Evolutionary conservation across 2,329 filamentous ascomycete species (phyloP).

Genomic region (Paecilomyces sp.): DNA sequence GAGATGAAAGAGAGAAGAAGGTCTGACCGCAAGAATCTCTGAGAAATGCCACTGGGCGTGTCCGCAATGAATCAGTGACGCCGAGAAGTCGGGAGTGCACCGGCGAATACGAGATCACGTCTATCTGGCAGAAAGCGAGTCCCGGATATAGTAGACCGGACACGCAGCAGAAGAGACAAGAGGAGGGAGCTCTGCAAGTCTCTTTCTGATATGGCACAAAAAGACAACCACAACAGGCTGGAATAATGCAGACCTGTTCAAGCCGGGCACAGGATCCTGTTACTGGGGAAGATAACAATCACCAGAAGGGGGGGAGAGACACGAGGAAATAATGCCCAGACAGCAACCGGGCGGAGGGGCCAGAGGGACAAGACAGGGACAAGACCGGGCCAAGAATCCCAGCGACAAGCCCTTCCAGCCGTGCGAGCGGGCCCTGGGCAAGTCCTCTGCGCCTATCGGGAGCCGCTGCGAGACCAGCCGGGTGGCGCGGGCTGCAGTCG

Average conservation of each 20-base stretch:
- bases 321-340: slow-evolving; percentile 4
- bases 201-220: slow-evolving; percentile 9
- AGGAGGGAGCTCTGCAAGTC: neutral
- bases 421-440: neutral
- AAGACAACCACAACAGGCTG: slow-evolving; percentile 4
- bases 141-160: neutral
- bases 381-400: slow-evolving; percentile 29
- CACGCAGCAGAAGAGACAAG: neutral
- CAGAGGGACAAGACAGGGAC: slow-evolving; percentile 14
- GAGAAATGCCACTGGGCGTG: no score
- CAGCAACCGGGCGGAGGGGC: slow-evolving; percentile 22
- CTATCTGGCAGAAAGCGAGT: slow-evolving; percentile 1
- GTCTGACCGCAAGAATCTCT: neutral
- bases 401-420: slow-evolving; percentile 10
- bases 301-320: slow-evolving; percentile 1
- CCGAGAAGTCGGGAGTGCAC: neutral
- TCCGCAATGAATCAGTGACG: no score
- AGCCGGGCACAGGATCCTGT: slow-evolving; percentile 1
- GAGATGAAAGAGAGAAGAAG: neutral
- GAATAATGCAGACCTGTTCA: neutral
- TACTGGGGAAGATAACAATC: neutral
- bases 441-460: neutral
- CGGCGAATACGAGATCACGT: neutral
- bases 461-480: neutral
- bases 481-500: neutral